phyloP scores from a whole-genome alignment of 352 stramenopile genomes.

The Pilasporangium apinafurcum region DNA sequence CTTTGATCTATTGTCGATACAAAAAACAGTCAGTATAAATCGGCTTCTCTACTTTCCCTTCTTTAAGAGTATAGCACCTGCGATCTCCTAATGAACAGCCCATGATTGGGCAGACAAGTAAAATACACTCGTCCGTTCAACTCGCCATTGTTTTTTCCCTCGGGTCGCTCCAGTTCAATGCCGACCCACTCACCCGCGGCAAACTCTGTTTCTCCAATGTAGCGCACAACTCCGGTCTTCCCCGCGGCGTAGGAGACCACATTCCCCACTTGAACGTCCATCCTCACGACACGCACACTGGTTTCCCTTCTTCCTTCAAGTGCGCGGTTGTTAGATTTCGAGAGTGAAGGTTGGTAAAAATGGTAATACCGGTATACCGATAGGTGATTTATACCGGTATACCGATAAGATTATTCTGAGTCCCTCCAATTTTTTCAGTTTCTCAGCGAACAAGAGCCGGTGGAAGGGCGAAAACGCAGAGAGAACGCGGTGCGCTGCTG shows the following conservation, averaged over 20 bases:
- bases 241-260: constrained; percentile 61
- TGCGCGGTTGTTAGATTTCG: too few relatives aligned
- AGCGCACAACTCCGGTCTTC: constrained; percentile 69
- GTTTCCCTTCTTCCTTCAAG: too few relatives aligned
- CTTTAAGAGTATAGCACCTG: constrained; percentile 9
- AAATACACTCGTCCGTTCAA: constrained; percentile 83
- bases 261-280: constrained; percentile 53
- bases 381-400: too few relatives aligned
- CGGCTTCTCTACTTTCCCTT: too few relatives aligned
- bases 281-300: too few relatives aligned
- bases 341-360: too few relatives aligned
- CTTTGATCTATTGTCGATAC: constrained; percentile 23
- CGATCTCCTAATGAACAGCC: constrained; percentile 65
- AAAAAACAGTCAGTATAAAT: neutral
- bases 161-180: constrained; percentile 68
- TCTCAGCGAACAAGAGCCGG: too few relatives aligned
- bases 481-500: too few relatives aligned
- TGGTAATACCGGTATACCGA: too few relatives aligned
- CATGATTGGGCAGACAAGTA: constrained; percentile 56
- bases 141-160: constrained; percentile 84
- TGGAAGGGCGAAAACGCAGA: too few relatives aligned
- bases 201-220: constrained; percentile 72
- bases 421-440: too few relatives aligned
- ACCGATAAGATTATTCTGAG: too few relatives aligned
- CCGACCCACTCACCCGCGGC: constrained; percentile 77